Percentiles rank a stretch among this genome's conserved stretches.
These are phyloP conservation scores for Lichina pygmaea DNA, from an alignment of 495 filamentous ascomycete species.

Conservation along the genomic window DNA sequence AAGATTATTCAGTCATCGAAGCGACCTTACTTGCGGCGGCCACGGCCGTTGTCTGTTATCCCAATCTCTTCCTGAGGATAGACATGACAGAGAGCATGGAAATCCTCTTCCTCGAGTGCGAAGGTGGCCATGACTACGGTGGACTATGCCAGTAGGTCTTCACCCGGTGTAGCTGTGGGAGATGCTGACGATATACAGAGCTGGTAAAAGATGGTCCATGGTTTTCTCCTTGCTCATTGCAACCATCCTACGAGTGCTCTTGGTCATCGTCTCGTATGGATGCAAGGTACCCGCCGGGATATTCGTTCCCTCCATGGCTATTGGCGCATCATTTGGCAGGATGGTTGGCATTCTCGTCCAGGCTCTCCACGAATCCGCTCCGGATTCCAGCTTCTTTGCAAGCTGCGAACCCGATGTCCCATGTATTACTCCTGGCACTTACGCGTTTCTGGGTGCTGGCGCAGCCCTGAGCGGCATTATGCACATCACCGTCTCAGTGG, in stretches of 20 bases:
- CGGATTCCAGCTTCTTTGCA: conserved; percentile 4
- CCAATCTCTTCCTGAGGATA: conserved; percentile 83
- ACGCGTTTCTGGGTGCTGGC: conserved; percentile 3
- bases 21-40: conserved; percentile 54
- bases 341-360: conserved; percentile 5
- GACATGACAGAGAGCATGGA: conserved; percentile 99
- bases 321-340: conserved; percentile 80
- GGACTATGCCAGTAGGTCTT: conserved; percentile 54
- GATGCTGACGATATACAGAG: conserved; percentile 8
- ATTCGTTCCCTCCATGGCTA: conserved; percentile 93
- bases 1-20: conserved; percentile 67
- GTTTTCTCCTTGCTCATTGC: conserved; percentile 55
- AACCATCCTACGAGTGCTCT: conserved; percentile 49
- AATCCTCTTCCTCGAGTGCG: conserved; percentile 84
- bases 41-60: conserved; percentile 82
- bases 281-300: conserved; percentile 97
- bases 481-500: conserved; percentile 5
- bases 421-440: conserved; percentile 5
- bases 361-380: conserved; percentile 2
- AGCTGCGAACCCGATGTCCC: conserved; percentile 4
- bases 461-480: conserved; percentile 5
- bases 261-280: conserved; percentile 92
- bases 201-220: conserved; percentile 46
- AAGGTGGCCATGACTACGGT: conserved; percentile 74
- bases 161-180: neutral